Evolutionary conservation across 768 basidiomycete species (phyloP), one percentile per base, ranked within the genome.

Genomic region (Trametes maxima): DNA sequence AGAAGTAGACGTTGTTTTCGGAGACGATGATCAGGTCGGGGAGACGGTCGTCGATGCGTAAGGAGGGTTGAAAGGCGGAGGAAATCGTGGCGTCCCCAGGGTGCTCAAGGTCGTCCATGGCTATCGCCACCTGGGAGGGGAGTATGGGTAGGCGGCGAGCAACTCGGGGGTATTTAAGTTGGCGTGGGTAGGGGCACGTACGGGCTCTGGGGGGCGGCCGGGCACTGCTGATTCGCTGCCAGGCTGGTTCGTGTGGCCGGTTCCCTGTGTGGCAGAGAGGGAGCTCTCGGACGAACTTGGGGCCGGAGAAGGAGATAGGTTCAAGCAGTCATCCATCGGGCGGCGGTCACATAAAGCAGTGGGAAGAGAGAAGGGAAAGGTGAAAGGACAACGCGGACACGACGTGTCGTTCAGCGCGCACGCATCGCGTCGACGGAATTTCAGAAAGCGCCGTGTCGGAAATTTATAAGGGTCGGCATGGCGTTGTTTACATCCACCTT

Each of bases 1-100:
- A 72, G 68, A 77, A 77, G 60, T 68, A 68, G 24, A 75, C 70
- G 16, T 57, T 59, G 57, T 76, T 73, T 36, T 65, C 63, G 39
- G 73, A 68, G 33, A 71, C 45, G 49, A 74, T 60, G 64, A 72
- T 60, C 17, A 72, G 16, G 57, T 76, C 73, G 25, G 68, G 48
- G 22, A 39, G 51, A 50, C n/a, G 33, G n/a, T 48, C 50, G 56
- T 65, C 59, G 47, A 67, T 40, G 7, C 52, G 40, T 5, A 65
- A 35, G 48, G 61, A 62, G 7, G 72, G 67, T 24, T 42, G 62
- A 56, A 70, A 70, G 39, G 69, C 68, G n/a, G 69, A 59, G 11
- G 66, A 61, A 35, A 69, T 49, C 17, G 62, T 59, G 6, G 57
- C 50, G 21, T 64, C 46, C 28, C 24, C 57, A 14, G 62, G 48